Base-by-base conservation (phyloP, 306 rosid genomes). In the Carpinus fangiana region DNA sequence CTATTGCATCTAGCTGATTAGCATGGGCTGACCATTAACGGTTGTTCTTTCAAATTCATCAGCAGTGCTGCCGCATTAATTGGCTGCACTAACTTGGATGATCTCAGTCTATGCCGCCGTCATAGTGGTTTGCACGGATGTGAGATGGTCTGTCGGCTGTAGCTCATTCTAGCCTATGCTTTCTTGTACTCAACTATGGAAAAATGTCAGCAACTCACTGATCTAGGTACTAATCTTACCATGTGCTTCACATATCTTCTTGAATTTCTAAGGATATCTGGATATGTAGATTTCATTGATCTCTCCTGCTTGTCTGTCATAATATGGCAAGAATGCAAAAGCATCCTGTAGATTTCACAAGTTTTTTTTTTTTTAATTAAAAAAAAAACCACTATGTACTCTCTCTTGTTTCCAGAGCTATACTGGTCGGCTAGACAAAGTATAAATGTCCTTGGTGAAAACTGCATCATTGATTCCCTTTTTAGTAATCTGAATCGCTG, bases 171-270 rank as follows among this genome's bases (percentile, higher is more conserved):
- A 70, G 17, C 67, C 31, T 72, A 13, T 16, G 4, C 28, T 53
- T 61, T 28, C 9, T 36, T 5, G 61, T 43, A 36, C 8, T 56
- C 47, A 69, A 2, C n/a, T 4, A 38, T 21, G 50, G 53, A 12
- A 78, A 68, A 73, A 69, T 78, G 69, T 55, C 7, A 57, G 73
- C 57, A 46, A 38, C 78, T 62, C 14, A 59, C 55, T 62, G 71
- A 52, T 60, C 51, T 45, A 55, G 45, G 50, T 70, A 47, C 52
- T 20, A 31, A 76, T 36, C 69, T 79, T 56, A 54, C 71, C 65
- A 77, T 55, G 41, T 36, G 41, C 41, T 14, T 12, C 21, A 2
- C 51, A 38, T 36, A 8, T 38, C 21, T 38, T 65, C 5, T 59
- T 59, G 65, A 38, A 41, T 66, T 38, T n/a, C 8, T 4, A 18